These are phyloP conservation scores for Aspergillus sp. DNA, from an alignment of 2,329 filamentous ascomycete genomes.

Conservation along the genomic window DNA sequence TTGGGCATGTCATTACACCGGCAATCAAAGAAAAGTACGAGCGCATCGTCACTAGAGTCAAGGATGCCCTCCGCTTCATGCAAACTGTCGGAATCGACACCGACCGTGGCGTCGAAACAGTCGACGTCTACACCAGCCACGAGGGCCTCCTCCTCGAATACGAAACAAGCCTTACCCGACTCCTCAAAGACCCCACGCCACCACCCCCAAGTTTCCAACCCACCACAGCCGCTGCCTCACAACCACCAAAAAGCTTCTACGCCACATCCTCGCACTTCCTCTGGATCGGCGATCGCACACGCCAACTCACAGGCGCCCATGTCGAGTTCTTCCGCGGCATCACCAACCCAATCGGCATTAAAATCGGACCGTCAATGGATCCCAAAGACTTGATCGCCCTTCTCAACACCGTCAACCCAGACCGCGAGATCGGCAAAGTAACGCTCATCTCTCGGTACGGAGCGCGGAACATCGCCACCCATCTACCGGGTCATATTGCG, in stretches of 20 bases:
- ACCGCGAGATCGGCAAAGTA: constrained; percentile 81
- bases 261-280: constrained; percentile 95
- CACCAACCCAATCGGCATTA: constrained; percentile 93
- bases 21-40: constrained; percentile 83
- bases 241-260: constrained; percentile 68
- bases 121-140: constrained; percentile 93
- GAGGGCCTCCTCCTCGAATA: constrained; percentile 94
- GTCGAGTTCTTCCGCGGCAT: constrained; percentile 97
- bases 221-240: constrained; percentile 15
- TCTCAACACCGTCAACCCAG: constrained; percentile 82
- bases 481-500: constrained; percentile 82
- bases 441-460: constrained; percentile 97
- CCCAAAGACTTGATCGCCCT: constrained; percentile 72
- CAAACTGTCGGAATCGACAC: constrained; percentile 87
- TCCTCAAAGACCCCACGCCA: constrained; percentile 63
- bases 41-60: constrained; percentile 79
- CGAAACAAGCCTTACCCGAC: constrained; percentile 80
- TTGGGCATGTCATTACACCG: constrained; percentile 86
- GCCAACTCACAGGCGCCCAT: constrained; percentile 89
- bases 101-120: constrained; percentile 79
- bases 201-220: constrained; percentile 12
- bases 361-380: constrained; percentile 86
- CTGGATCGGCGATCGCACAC: constrained; percentile 96
- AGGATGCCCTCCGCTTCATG: constrained; percentile 91
- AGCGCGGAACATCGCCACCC: constrained; percentile 68